A percentile compares a stretch with the other conserved stretches of the same genome.
Evolutionary conservation across 768 basidiomycete species (phyloP).

Genomic region (Suillus clintonianus): DNA sequence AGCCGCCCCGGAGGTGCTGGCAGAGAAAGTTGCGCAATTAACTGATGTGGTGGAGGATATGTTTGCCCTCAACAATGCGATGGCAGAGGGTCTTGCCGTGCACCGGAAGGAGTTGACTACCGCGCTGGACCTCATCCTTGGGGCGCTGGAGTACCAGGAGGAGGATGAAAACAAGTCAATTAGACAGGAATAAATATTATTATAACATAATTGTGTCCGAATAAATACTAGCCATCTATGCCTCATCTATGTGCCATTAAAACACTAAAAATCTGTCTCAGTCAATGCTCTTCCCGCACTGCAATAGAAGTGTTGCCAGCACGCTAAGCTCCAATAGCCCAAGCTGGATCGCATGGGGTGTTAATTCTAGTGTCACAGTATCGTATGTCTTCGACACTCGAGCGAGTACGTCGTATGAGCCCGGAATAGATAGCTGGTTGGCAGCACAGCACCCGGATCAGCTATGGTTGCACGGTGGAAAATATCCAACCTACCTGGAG

Average conservation of each 20-base stretch:
- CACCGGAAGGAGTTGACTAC: neutral
- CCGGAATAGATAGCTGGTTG: slow-evolving; percentile 49
- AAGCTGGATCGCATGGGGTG: slow-evolving; percentile 53
- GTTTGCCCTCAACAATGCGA: neutral
- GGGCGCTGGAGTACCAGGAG: neutral
- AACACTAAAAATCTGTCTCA: slow-evolving; percentile 21
- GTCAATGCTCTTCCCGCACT: slow-evolving; percentile 65
- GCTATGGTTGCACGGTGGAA: neutral
- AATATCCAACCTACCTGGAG: slow-evolving; percentile 48
- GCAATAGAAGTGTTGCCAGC: slow-evolving; percentile 55
- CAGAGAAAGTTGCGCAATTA: neutral
- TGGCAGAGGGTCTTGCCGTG: neutral
- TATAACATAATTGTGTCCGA: neutral
- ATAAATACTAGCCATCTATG: neutral
- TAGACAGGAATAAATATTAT: neutral
- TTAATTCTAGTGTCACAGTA: slow-evolving; percentile 54
- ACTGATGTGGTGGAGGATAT: neutral
- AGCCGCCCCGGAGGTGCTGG: too few relatives aligned
- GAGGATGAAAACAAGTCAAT: neutral
- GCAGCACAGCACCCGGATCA: slow-evolving; percentile 1
- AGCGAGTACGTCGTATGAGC: slow-evolving; percentile 44
- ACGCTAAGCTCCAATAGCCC: slow-evolving; percentile 54
- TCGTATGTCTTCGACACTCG: slow-evolving; percentile 49
- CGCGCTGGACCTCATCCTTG: neutral
- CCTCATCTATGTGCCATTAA: neutral